phyloP scores from a whole-genome alignment of 345 rosid species.

The Populus euphratica region DNA sequence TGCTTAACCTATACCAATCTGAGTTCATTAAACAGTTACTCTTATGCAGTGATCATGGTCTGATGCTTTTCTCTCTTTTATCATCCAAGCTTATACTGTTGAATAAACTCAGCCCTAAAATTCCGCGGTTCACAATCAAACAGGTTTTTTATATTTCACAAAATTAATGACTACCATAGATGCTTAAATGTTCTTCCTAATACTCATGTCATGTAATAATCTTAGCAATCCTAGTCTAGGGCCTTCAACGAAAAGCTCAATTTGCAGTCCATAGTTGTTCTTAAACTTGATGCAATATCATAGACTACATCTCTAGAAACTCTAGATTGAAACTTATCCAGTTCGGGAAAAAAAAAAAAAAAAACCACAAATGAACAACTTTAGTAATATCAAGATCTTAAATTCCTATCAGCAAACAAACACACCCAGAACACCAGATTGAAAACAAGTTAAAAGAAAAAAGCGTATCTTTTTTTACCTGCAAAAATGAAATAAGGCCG shows the following conservation, averaged over 20 bases:
- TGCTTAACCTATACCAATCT: too few relatives aligned
- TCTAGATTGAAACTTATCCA: too few relatives aligned
- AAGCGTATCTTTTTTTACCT: constrained; percentile 23
- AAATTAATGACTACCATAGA: too few relatives aligned
- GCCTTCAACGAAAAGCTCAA: neutral
- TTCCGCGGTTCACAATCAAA: too few relatives aligned
- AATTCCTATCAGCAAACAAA: too few relatives aligned
- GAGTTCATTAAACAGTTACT: too few relatives aligned
- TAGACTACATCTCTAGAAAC: neutral
- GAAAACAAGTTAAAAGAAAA: neutral
- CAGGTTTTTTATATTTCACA: too few relatives aligned
- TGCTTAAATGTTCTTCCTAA: neutral
- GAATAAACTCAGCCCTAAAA: too few relatives aligned
- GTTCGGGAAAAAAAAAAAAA: too few relatives aligned
- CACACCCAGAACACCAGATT: too few relatives aligned
- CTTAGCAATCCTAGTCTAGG: neutral
- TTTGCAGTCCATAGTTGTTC: neutral
- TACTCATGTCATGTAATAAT: neutral
- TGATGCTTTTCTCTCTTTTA: neutral
- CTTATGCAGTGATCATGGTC: neutral
- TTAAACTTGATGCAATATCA: neutral
- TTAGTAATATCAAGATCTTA: too few relatives aligned
- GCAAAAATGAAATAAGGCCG: constrained; percentile 65
- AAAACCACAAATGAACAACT: too few relatives aligned
- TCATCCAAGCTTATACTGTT: neutral